Conservation (phyloP, 352 stramenopile species). For the Peronospora destructor region DNA sequence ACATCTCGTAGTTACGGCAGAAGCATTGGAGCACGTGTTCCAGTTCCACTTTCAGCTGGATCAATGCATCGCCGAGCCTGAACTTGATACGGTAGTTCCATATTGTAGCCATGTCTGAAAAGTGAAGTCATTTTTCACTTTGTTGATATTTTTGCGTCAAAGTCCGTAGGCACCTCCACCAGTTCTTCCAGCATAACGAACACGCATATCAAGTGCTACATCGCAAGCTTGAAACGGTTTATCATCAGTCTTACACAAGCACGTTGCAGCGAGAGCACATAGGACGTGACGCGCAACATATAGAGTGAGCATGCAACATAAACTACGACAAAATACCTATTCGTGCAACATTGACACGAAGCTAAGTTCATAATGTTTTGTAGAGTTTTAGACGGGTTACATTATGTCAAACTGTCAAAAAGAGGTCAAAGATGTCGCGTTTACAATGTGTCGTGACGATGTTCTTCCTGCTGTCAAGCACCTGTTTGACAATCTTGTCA, state of each 20-base stretch:
- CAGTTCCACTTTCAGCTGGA: slow-evolving; percentile 42
- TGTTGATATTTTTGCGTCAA: neutral
- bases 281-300: too few species aligned
- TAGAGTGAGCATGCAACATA: neutral
- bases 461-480: slow-evolving; percentile 14
- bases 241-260: neutral
- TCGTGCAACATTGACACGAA: too few species aligned
- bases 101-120: neutral
- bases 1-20: slow-evolving; percentile 29
- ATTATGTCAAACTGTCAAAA: neutral
- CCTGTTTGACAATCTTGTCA: neutral
- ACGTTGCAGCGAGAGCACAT: too few species aligned
- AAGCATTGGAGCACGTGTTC: slow-evolving; percentile 43
- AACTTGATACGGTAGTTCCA: slow-evolving; percentile 29
- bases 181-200: slow-evolving; percentile 10
- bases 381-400: too few species aligned
- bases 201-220: neutral
- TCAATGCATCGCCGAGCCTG: slow-evolving; percentile 33
- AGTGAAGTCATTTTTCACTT: slow-evolving; percentile 2
- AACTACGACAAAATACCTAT: neutral
- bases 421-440: slow-evolving; percentile 8
- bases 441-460: neutral
- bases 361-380: too few species aligned
- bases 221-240: neutral
- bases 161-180: slow-evolving; percentile 9